Percentiles rank a stretch among this genome's conserved stretches.
Conservation (phyloP, 2,329 filamentous ascomycete genomes). For the Hirsutella thompsonii region DNA sequence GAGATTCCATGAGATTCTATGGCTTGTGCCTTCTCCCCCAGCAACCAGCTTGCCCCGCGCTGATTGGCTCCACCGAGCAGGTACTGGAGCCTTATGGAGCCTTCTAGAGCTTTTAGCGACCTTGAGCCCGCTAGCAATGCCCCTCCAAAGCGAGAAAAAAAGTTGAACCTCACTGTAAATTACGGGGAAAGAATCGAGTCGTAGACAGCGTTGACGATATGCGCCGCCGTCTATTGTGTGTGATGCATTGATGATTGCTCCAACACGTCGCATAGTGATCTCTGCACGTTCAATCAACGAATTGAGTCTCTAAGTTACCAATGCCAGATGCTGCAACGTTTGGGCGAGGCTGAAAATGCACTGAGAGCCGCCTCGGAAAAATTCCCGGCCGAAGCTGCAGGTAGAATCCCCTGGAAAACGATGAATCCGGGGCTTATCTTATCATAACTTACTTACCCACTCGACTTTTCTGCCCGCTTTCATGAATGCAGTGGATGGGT, state of each 20-base stretch:
- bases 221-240: neutral
- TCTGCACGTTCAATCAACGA: neutral
- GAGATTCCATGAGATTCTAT: constrained; percentile 35
- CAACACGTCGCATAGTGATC: neutral
- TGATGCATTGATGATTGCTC: neutral
- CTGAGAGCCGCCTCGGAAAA: neutral
- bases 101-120: constrained; percentile 11
- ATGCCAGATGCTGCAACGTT: neutral
- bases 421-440: neutral
- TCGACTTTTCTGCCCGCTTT: too few species aligned
- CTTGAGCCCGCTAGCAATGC: neutral
- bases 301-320: neutral
- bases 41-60: constrained; percentile 7
- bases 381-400: neutral
- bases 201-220: too few species aligned
- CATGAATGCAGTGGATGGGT: too few species aligned
- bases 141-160: neutral
- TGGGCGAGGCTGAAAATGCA: neutral
- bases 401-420: neutral
- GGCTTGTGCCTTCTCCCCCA: constrained; percentile 16
- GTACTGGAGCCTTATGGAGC: constrained; percentile 9
- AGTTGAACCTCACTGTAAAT: neutral
- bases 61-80: constrained; percentile 13
- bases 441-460: neutral
- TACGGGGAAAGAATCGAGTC: too few species aligned